A percentile compares a stretch with the other conserved stretches of the same genome.
These are phyloP conservation scores for Globisporangium carolinianum DNA, from an alignment of 352 stramenopile genomes.

Conservation along the genomic window DNA sequence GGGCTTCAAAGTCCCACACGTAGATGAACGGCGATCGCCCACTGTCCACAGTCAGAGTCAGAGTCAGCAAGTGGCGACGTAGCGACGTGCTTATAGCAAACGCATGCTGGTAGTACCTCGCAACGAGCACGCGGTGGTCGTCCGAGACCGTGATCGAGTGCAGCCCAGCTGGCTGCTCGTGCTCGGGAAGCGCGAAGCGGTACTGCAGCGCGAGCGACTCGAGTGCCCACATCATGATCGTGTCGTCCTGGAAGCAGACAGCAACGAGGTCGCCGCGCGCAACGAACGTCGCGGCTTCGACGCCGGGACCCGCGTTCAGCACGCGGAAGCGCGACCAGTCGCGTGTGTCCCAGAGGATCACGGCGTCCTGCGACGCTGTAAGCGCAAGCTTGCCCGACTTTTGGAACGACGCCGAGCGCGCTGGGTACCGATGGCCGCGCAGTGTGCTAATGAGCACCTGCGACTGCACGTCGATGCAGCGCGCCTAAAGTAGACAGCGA, in stretches of 20 bases:
- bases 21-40: conserved; percentile 73
- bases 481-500: conserved; percentile 15
- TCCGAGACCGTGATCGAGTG: conserved; percentile 69
- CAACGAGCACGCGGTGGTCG: conserved; percentile 67
- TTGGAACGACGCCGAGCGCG: conserved; percentile 61
- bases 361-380: conserved; percentile 65
- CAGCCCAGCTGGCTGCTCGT: conserved; percentile 52
- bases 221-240: conserved; percentile 85
- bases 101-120: conserved; percentile 37
- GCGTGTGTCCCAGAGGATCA: conserved; percentile 82
- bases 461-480: conserved; percentile 72
- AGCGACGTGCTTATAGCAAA: background rate
- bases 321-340: conserved; percentile 80
- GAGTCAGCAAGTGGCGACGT: background rate
- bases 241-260: conserved; percentile 78
- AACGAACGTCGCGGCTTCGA: conserved; percentile 64
- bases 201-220: conserved; percentile 66
- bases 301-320: conserved; percentile 64
- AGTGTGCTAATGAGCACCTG: conserved; percentile 76
- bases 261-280: conserved; percentile 52
- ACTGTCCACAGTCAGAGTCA: conserved; percentile 19
- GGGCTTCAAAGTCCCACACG: conserved; percentile 77
- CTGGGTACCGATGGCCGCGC: conserved; percentile 49
- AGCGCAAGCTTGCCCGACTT: conserved; percentile 62
- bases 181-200: conserved; percentile 56